Percentiles rank a stretch among this genome's conserved stretches.
Evolutionary conservation across 1,139 yeast species (phyloP).

Genomic region (Saccharomycopsis hybrid): DNA sequence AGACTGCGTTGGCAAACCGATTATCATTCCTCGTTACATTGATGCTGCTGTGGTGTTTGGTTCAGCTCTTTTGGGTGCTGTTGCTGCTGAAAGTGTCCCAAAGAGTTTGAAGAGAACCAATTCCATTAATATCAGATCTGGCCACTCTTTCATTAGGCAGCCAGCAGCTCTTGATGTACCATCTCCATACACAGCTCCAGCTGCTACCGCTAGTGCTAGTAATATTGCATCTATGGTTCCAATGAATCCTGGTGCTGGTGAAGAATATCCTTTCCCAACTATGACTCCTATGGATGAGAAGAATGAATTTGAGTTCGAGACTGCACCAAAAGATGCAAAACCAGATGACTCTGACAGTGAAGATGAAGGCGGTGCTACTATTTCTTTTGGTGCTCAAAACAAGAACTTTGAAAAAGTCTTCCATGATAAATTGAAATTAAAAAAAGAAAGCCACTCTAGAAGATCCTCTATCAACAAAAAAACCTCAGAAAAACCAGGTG

Average conservation of each 20-base stretch:
- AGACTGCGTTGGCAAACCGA: constrained; percentile 86
- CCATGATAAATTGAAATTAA: constrained; percentile 11
- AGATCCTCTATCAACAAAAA: constrained; percentile 23
- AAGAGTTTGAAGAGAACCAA: constrained; percentile 23
- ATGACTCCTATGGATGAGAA: constrained; percentile 46
- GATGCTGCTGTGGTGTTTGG: constrained; percentile 98
- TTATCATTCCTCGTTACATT: constrained; percentile 86
- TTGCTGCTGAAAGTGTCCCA: constrained; percentile 66
- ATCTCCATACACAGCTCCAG: constrained; percentile 69
- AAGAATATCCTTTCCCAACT: constrained; percentile 49
- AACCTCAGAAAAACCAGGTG: constrained; percentile 34
- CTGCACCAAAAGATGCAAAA: constrained; percentile 13
- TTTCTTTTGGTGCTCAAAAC: constrained; percentile 54
- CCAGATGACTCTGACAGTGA: constrained; percentile 35
- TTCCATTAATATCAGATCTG: constrained; percentile 28
- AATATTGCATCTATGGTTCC: constrained; percentile 38
- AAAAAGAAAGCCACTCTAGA: constrained; percentile 3
- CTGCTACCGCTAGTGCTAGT: constrained; percentile 48
- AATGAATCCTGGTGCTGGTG: constrained; percentile 33
- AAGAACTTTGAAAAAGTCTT: constrained; percentile 29
- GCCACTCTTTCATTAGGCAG: constrained; percentile 20
- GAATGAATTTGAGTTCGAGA: constrained; percentile 34
- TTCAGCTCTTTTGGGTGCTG: constrained; percentile 89
- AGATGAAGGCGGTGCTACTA: constrained; percentile 38
- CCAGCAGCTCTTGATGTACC: constrained; percentile 30